These are phyloP conservation scores for Isoetes taiwanensis DNA, from an alignment of 75 land plant genomes.

Conservation along the genomic window DNA sequence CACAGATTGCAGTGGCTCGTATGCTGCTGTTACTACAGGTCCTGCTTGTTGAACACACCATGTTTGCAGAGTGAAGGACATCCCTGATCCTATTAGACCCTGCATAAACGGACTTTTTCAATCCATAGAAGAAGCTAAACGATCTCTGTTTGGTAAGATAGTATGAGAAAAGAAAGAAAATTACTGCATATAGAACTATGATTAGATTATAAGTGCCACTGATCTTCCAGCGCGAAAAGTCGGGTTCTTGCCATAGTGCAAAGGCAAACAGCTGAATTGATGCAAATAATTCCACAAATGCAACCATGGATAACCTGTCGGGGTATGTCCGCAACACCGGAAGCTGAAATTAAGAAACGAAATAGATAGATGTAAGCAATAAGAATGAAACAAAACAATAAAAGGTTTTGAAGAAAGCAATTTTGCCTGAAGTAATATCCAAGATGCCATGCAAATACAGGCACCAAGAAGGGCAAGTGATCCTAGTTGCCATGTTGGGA, in stretches of 20 bases:
- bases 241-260: constrained; percentile 30
- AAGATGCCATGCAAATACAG: constrained; percentile 44
- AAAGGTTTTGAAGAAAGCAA: too few relatives aligned
- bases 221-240: not conserved
- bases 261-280: constrained; percentile 32
- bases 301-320: constrained; percentile 45
- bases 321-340: constrained; percentile 32
- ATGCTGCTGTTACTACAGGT: constrained; percentile 84
- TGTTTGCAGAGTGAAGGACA: constrained; percentile 79
- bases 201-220: not conserved
- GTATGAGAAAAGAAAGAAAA: not conserved
- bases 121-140: too few relatives aligned
- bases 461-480: constrained; percentile 27
- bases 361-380: too few relatives aligned
- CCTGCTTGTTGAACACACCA: constrained; percentile 94
- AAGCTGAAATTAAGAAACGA: constrained; percentile 19
- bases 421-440: constrained; percentile 62
- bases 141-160: constrained; percentile 29
- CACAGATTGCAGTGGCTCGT: constrained; percentile 79
- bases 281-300: constrained; percentile 46
- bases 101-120: constrained; percentile 5
- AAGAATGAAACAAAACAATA: too few relatives aligned
- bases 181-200: constrained; percentile 11
- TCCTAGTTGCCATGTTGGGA: constrained; percentile 14
- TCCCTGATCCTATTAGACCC: constrained; percentile 82